Percentiles rank a stretch among this genome's conserved stretches.
Evolutionary conservation across 2,329 filamentous ascomycete genomes (phyloP).

Genomic region (Hirsutella thompsonii): DNA sequence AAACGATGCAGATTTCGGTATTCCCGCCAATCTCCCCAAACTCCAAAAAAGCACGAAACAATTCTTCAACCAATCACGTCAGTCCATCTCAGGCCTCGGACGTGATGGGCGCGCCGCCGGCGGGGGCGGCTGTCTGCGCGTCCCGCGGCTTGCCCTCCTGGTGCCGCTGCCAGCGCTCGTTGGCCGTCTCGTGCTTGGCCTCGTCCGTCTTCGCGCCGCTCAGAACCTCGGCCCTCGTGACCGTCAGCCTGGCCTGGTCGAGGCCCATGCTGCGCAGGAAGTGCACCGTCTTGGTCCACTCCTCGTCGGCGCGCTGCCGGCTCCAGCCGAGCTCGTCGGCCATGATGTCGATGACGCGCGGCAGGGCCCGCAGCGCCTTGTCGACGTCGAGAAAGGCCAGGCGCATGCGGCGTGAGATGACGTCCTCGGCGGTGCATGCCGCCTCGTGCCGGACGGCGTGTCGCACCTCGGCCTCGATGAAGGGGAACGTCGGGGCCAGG

Average conservation of each 20-base stretch:
- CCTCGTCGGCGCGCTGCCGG: conserved; percentile 38
- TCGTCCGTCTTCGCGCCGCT: neutral
- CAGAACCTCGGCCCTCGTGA: conserved; percentile 10
- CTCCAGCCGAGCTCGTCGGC: conserved; percentile 55
- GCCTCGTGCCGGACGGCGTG: conserved; percentile 63
- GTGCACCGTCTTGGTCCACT: conserved; percentile 38
- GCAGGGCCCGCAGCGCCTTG: conserved; percentile 55
- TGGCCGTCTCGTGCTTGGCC: neutral
- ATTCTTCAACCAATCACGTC: neutral
- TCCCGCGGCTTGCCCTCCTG: neutral
- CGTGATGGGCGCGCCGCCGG: too few species aligned
- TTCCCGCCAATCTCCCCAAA: neutral
- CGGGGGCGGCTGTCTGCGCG: too few species aligned
- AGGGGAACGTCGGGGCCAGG: conserved; percentile 54
- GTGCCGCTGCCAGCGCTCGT: neutral
- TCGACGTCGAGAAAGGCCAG: conserved; percentile 67
- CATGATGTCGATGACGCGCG: conserved; percentile 61
- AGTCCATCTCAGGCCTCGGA: too few species aligned
- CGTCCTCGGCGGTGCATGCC: conserved; percentile 58
- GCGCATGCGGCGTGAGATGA: conserved; percentile 57
- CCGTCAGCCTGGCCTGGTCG: conserved; percentile 10
- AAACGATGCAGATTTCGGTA: neutral
- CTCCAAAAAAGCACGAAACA: too few species aligned
- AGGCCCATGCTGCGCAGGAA: conserved; percentile 35
- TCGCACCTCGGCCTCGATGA: conserved; percentile 60